phyloP scores from a whole-genome alignment of 1,284 basidiomycete genomes.

The Apiotrichum laibachii region DNA sequence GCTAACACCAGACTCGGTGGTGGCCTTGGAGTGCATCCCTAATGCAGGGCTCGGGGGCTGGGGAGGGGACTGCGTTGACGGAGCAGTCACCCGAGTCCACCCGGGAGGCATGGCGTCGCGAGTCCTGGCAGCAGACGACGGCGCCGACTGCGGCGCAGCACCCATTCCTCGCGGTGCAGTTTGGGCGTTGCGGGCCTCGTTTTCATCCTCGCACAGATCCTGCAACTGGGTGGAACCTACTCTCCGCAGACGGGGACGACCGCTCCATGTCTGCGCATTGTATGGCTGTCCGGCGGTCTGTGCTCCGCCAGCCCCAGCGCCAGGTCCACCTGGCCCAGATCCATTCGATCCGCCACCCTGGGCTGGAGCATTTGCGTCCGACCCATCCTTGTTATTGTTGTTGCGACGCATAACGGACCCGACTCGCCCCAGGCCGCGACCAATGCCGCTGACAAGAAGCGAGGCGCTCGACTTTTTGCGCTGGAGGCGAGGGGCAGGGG shows the following conservation, averaged over 20 bases:
- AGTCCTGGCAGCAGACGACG: too few relatives aligned
- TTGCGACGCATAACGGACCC: conserved; percentile 33
- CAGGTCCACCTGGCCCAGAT: neutral
- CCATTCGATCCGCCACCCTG: neutral
- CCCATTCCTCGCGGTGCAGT: too few relatives aligned
- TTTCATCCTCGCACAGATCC: conserved; percentile 11
- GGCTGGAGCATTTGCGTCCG: neutral
- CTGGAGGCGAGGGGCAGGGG: conserved; percentile 1
- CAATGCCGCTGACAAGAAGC: conserved; percentile 23
- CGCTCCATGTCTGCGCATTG: neutral
- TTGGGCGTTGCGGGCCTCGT: neutral
- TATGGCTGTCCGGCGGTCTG: neutral
- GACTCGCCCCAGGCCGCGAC: conserved; percentile 29
- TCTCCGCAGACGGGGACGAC: neutral
- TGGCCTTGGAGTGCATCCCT: too few relatives aligned
- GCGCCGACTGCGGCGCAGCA: too few relatives aligned
- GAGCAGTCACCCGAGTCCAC: neutral
- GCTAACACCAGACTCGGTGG: conserved; percentile 24
- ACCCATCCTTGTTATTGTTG: conserved; percentile 1
- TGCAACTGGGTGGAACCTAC: neutral
- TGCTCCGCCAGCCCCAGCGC: neutral
- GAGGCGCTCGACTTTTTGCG: conserved; percentile 28
- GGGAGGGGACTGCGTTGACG: neutral
- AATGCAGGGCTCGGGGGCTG: neutral
- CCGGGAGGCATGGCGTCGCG: neutral